Base-by-base conservation (phyloP, 2,329 filamentous ascomycete species). In the Lizonia empirigonia region DNA sequence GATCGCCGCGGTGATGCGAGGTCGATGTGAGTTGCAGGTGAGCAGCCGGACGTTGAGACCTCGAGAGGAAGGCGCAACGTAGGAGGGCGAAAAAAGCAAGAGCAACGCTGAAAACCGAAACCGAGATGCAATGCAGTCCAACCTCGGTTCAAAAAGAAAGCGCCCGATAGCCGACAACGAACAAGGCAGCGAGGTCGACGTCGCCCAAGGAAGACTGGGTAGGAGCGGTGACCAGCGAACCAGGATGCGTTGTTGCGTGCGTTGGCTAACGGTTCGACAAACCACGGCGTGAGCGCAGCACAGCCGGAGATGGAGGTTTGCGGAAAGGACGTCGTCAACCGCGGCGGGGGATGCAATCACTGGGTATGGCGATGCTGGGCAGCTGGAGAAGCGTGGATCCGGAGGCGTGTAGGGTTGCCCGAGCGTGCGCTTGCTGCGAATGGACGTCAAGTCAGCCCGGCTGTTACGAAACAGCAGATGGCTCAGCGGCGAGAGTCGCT, bases 1-100 rank as follows among this genome's bases (percentile, higher is more conserved):
- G 69, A 68, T 72, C 69, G 70, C 65, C 67, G 42, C 33, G 59
- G 61, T 66, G 57, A 59, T 56, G 50, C 39, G 50, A 45, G 37
- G 44, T 50, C 46, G 57, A 49, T 39, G 42, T 42, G 56, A 49
- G 57, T 53, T 56, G 62, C 50, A 44, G 55, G 51, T 48, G 53
- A 50, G 45, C 45, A 38, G 38, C 34, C 35, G 36, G 27, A 38
- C 49, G 36, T 27, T 38, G 38, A 34, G 26, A 22, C 48, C 40
- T 55, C 38, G 50, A 44, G 38, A 30, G 54, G 38, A 45, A 50
- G 50, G 50, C 46, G 53, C 50, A 33, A 51, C 54, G 52, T 36
- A 18, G 13, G 40, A 20, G 33, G 20, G 22, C 12, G 19, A 26
- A 47, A 52, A 50, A 50, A 49, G 44, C 53, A 64, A 44, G 38